These are phyloP conservation scores for Eucalyptus polybractea DNA, from an alignment of 345 rosid genomes.

Conservation along the genomic window DNA sequence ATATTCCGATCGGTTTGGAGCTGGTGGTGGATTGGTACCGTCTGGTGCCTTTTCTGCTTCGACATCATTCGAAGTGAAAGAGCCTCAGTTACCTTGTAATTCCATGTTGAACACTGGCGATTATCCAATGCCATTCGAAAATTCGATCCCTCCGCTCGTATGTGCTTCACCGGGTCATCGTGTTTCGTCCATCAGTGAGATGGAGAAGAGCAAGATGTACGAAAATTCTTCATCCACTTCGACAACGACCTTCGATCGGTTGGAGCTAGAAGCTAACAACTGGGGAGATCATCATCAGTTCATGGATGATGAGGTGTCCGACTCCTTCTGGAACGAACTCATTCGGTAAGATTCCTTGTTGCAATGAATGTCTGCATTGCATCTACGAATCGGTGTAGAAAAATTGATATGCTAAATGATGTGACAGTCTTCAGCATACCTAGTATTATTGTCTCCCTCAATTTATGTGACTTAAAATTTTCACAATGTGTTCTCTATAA, in stretches of 20 bases:
- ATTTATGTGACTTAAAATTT: background rate
- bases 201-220: background rate
- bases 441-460: background rate
- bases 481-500: background rate
- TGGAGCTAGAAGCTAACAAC: background rate
- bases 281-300: background rate
- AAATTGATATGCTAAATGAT: background rate
- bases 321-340: background rate
- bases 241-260: background rate
- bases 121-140: background rate
- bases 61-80: background rate
- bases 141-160: background rate
- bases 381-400: background rate
- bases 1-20: background rate
- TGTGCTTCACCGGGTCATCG: background rate
- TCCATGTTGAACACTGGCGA: background rate
- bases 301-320: background rate
- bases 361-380: background rate
- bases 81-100: background rate
- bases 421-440: background rate
- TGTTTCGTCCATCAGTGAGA: background rate
- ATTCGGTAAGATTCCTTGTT: background rate
- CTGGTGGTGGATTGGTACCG: background rate
- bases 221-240: background rate
- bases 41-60: background rate